Percentiles rank a stretch among this genome's conserved stretches.
These are phyloP conservation scores for Podila horticola DNA, from an alignment of 192 early-diverging fungal genomes.

Conservation along the genomic window DNA sequence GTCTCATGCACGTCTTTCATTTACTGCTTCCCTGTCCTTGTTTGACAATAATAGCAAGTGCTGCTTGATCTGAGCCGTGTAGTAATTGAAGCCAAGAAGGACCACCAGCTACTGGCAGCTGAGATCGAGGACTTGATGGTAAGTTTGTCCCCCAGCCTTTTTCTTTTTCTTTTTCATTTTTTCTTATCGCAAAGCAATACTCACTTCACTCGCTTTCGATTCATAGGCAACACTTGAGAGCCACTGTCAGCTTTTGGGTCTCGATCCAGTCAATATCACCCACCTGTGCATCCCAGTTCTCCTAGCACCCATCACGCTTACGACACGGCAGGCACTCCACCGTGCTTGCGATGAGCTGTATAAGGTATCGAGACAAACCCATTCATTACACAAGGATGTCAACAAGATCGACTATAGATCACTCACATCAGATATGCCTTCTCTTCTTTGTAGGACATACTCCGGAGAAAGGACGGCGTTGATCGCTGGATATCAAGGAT, in stretches of 20 bases:
- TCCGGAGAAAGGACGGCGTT: constrained; percentile 26
- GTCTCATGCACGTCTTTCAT: neutral
- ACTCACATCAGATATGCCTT: neutral
- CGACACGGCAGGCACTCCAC: constrained; percentile 19
- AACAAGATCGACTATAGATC: neutral
- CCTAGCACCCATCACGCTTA: constrained; percentile 21
- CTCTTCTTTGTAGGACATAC: constrained; percentile 25
- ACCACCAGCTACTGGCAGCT: constrained; percentile 51
- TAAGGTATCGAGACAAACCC: constrained; percentile 8
- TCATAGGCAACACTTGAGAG: constrained; percentile 27
- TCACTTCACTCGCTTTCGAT: neutral
- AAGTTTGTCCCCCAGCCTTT: neutral
- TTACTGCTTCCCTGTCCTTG: neutral
- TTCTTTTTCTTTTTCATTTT: constrained; percentile 5
- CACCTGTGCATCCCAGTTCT: constrained; percentile 24
- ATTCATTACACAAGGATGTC: no score
- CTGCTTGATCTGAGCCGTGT: constrained; percentile 54
- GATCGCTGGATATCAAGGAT: constrained; percentile 40
- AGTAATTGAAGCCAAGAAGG: constrained; percentile 42
- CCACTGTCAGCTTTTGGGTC: constrained; percentile 31
- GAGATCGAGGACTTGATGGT: constrained; percentile 64
- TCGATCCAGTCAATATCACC: constrained; percentile 32
- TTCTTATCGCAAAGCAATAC: neutral
- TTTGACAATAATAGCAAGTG: constrained; percentile 47
- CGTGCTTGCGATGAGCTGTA: constrained; percentile 35